Percentiles rank a stretch among this genome's conserved stretches.
phyloP scores from a whole-genome alignment of 2,329 filamentous ascomycete genomes.

The Phoma sp. region DNA sequence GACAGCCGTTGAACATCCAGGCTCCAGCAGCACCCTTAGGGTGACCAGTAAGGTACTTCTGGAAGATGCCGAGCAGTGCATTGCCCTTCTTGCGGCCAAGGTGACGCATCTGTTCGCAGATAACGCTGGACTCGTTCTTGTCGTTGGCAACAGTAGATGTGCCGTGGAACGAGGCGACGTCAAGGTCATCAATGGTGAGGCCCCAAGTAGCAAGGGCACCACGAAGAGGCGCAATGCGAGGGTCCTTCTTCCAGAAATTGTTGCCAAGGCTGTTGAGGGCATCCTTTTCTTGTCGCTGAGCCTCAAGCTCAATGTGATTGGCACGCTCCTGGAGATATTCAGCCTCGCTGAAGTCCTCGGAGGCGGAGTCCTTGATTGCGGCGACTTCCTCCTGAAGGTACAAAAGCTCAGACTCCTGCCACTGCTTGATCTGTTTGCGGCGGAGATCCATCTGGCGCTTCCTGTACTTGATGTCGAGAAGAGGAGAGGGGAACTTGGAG shows the following conservation, averaged over 20 bases:
- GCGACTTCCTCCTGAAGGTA: constrained; percentile 92
- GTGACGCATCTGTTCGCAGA: constrained; percentile 95
- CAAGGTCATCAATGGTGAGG: constrained; percentile 94
- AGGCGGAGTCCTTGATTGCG: constrained; percentile 78
- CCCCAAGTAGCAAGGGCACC: constrained; percentile 98
- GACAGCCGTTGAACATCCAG: constrained; percentile 99
- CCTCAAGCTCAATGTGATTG: constrained; percentile 85
- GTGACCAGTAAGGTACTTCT: constrained; percentile 98
- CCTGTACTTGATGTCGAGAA: constrained; percentile 97
- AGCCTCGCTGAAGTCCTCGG: constrained; percentile 75
- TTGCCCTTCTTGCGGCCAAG: constrained; percentile 97
- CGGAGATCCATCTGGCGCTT: constrained; percentile 93
- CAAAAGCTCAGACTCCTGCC: constrained; percentile 93
- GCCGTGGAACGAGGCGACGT: constrained; percentile 96
- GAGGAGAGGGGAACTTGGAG: constrained; percentile 91
- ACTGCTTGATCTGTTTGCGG: constrained; percentile 92
- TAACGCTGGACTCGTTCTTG: constrained; percentile 98
- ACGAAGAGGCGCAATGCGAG: constrained; percentile 91
- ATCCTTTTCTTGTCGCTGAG: constrained; percentile 89
- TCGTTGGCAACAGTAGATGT: constrained; percentile 98
- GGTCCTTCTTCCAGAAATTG: constrained; percentile 98
- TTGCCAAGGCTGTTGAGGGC: constrained; percentile 93
- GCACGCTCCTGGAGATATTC: constrained; percentile 88
- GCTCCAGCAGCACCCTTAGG: constrained; percentile 99
- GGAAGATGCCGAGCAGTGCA: constrained; percentile 94